Base-by-base conservation (phyloP, 1,284 basidiomycete genomes). In the Sporisorium exsertum region DNA sequence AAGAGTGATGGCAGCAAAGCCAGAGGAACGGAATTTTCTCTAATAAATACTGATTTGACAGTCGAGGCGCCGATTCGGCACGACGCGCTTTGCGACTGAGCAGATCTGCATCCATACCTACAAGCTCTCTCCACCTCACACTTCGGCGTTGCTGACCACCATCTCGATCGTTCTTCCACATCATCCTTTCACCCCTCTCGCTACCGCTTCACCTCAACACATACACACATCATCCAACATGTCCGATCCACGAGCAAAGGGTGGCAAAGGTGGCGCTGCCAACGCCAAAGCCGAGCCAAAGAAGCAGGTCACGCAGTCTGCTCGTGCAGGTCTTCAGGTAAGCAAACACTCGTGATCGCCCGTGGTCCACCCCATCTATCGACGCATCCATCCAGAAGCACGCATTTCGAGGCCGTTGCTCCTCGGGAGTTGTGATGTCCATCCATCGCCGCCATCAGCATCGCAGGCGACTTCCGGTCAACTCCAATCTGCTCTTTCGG, bases 281-380 rank as follows among this genome's bases (percentile, higher is more conserved):
- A 73, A 71, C 60, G 66, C 73, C 58, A 78, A 78, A 43, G 67
- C 55, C 45, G 78, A 72, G 52, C 69, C 68, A 33, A 75, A 72
- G 60, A 81, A 78, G 72, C 58, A 65, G 70, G 60, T 69, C 60
- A 79, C 79, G 29, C 80, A 81, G 66, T 77, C 74, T 53, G 55
- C 71, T n/a, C 68, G 79, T 58, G 80, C 80, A 22, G 80, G 80
- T 70, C 74, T 81, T 60, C 80, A 81, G 75, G 80, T 81, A 72
- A 81, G 80, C 79, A 64, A 15, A 52, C 58, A 1, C 40, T 47
- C 26, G 33, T 16, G 24, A n/a, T 22, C 20, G 20, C 22, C 22
- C 6, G 4, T n/a, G 15, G 10, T 32, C 33, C 35, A 37, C 52
- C 15, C 42, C 27, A 27, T 16, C 16, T 27, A 20, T 29, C 27